Evolutionary conservation across 2,329 filamentous ascomycete species (phyloP), one percentile per base, ranked within the genome.

Genomic region (Colletotrichum sp.): DNA sequence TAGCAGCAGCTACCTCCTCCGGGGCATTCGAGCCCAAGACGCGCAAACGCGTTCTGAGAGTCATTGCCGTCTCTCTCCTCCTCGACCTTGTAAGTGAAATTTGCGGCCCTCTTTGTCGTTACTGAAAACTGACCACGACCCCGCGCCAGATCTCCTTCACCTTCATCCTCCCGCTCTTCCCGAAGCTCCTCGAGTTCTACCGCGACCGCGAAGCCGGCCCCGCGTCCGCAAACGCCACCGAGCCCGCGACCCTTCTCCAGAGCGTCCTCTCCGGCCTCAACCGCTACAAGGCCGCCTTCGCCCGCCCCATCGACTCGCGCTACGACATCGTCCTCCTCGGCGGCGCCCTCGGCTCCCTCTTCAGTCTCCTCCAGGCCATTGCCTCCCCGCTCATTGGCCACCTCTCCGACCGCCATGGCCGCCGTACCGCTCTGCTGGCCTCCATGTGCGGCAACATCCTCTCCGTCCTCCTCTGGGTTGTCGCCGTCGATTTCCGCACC

Each of bases 241-340:
- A 87, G 44, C 87, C 90, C 5, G 85, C 87, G 74, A 96, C 95
- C 2, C 86, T 98, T 36, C 92, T 99, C 28, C 93, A 95, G 78
- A 91, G 91, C 77, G 92, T 99, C 72, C 91, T 99, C 78, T 89
- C 90, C 80, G 96, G 94, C 80, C 91, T 99, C 69, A 98, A 99
- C 83, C 90, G 95, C 62, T 99, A 99, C 91, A 99, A 99, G 86
- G 94, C 96, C 79, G 92, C 95, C 73, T 99, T 99, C 83, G 93
- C 95, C 59, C 93, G 93, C 71, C 96, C 96, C 60, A 99, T 99
- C 85, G 96, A 98, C 82, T 96, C 96, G 73, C 93, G 95, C 87
- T 98, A 99, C 88, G 97, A 99, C 83, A 98, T 99, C 80, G 96
- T 99, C 30, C 91, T 99, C 59, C 92, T 99, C 8, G 97, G 97